Evolutionary conservation across 2,329 filamentous ascomycete species (phyloP), one percentile per base, ranked within the genome.

Genomic region (Fusarium gaditjirri): DNA sequence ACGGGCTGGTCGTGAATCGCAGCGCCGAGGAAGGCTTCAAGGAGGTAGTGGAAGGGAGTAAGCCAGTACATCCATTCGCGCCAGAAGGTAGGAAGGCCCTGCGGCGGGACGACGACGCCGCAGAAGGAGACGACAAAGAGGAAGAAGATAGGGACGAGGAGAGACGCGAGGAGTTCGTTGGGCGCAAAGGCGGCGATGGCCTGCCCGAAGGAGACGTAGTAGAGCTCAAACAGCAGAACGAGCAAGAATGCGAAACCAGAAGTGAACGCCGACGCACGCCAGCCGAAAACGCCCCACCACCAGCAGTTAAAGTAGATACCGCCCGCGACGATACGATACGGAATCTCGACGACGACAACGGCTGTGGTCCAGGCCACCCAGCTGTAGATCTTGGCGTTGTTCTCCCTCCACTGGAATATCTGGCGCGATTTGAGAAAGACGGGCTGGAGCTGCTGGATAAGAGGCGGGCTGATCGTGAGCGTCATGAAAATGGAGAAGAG

Each of bases 401-500:
- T 87, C 79, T 96, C 93, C 9, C 93, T 87, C 4, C 87, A 89
- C 78, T 92, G 83, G 81, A 93, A 96, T 31, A 95, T 85, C 36
- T 88, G 85, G 8, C 92, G 86, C 47, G 89, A 88, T 65, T 88
- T 84, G 56, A 94, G 83, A 78, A 92, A 94, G 9, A 89, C 88
- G 1, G 93, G 93, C 76, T 95, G 92, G 1, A 95, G 84, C 74
- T 95, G 92, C 75, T 94, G 91, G 64, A 95, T 93, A 2, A 95
- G 83, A 1, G 92, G 91, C 2, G 92, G 92, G 3, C 88, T 87
- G 71, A 96, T 93, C 11, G 91, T 93, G 8, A 95, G 84, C 0
- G 91, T 92, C 86, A 94, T 90, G 81, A 95, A 95, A 61, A 92
- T 85, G 13, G 91, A 90, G 81, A 95, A 95, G 13, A 95, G 85